Evolutionary conservation across 106 monocot species (phyloP), one percentile per base, ranked within the genome.

Genomic region (Gastrodia elata): DNA sequence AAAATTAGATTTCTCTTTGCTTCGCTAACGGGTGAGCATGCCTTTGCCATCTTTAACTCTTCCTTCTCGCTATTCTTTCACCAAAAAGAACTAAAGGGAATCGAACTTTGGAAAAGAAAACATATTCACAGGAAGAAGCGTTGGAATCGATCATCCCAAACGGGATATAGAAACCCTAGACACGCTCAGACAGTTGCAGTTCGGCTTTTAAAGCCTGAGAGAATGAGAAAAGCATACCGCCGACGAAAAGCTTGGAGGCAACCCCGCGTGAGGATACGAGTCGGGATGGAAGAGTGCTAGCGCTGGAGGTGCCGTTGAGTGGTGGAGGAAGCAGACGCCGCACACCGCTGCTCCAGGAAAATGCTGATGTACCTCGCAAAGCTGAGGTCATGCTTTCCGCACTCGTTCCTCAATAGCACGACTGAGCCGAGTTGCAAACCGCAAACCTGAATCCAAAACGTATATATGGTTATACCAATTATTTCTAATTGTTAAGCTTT

Each of bases 161-260:
- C 32, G 1, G 13, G 61, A 32, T 30, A 61, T 32, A 61, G 61
- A 30, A 61, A 61, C 32, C 30, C 32, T 32, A 61, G 32, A 61
- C 61, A 61, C 6, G 9, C n/a, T n/a, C 61, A 10, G 61, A 61
- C 11, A 61, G 10, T 61, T 61, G 27, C 32, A 32, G 11, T 13
- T 61, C 32, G 57, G 13, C 15, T 32, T 32, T 35, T 37, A 38
- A 20, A 35, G 8, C 6, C 35, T n/a, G 18, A 20, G 38, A 34
- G 8, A 7, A 67, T n/a, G 18, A 20, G 38, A 34, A 16, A 27
- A 38, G 37, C 67, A 38, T 67, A 67, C 67, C 67, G 8, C 67
- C 67, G 34, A 67, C 67, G 20, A 67, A 67, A 18, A 67, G 67
- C 67, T 67, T 67, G 67, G 67, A 67, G 18, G 67, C 36, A 33